Base-by-base conservation (phyloP, 2,329 filamentous ascomycete species). In the Beauveria medogensis region DNA sequence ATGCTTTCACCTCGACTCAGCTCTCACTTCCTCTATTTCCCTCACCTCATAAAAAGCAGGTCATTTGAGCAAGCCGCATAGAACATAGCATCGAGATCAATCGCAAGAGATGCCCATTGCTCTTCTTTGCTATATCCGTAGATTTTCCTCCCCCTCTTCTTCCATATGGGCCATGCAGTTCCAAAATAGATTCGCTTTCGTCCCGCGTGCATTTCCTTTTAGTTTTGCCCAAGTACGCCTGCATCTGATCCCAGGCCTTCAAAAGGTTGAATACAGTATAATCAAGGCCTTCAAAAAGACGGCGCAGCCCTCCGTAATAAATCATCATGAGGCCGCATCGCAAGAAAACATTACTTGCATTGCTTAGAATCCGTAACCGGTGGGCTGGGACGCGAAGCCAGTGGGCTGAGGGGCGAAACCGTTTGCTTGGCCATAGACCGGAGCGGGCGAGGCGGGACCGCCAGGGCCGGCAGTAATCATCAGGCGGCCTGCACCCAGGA, bases 391-490 rank as follows among this genome's bases (percentile, higher is more conserved):
- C 63, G 89, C 87, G 69, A 97, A 91, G 60, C 93, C 93, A 71
- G 97, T 97, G 24, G 90, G 81, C 71, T 94, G 90, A 55, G 92
- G 89, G 62, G 89, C 87, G 69, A 97, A 91, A 61, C 93, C 93
- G 71, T 97, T 97, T 24, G 90, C 81, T 71, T 94, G 90, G 54
- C 82, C 83, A 59, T 74, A 95, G 57, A 41, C 57, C 3, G 88
- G 85, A 55, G 84, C 83, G 10, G 89, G 87, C 60, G 86, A 84
- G 62, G 83, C 74, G 61, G 69, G 69, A 65, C 79, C 74, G 71
- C 80, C 79, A 26, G 93, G 91, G 10, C 92, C 94, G 70, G 95
- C 92, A 43, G 94, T 99, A 68, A 99, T 89, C 92, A 99, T 96
- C 57, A 99, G 83, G 58, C 94, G 87, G 65, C 87, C 89, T 64